Base-by-base conservation (phyloP, 2,329 filamentous ascomycete genomes). In the Aspergillus sp. region DNA sequence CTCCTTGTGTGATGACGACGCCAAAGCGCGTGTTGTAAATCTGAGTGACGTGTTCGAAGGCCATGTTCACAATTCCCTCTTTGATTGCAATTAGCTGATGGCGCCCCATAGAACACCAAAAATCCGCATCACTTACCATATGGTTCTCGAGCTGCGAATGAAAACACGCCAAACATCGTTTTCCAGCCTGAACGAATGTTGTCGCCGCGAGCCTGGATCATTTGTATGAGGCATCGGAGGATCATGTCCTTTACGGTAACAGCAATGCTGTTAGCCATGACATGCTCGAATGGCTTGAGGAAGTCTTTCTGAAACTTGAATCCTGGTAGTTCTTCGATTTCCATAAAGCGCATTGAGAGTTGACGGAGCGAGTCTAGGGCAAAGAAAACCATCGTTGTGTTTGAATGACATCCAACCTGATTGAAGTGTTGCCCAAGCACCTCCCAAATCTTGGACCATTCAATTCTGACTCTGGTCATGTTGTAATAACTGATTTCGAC, bases 221-320 rank as follows among this genome's bases (percentile, higher is more conserved):
- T 99, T 75, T 99, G 96, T 56, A 97, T 96, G 60, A 99, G 80
- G 71, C 96, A 99, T 43, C 93, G 87, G 22, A 99, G 80, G 45
- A 96, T 91, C 89, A 99, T 93, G 67, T 99, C 95, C 75, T 99
- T 99, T 66, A 99, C 95, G 0, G 90, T 87, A 17, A 96, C 87
- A 62, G 95, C 91, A 62, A 83, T 91, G 42, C 92, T 95, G 72
- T 99, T 98, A 57, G 90, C 88, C 79, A 99, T 91, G 66, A 99
- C 92, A 73, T 98, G 91, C 77, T 99, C 93, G 67, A 99, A 99
- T 0, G 96, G 95, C 75, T 97, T 98, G 53, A 99, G 78, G 73
- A 99, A 99, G 72, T 99, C 93, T 73, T 99, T 99, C 68, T 99
- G 95, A 71, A 99, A 99, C 74, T 98, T 98, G 84, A 99, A 99